A percentile compares a stretch with the other conserved stretches of the same genome.
Evolutionary conservation across 1,284 basidiomycete genomes (phyloP).

Genomic region (Anthracocystis setariae): DNA sequence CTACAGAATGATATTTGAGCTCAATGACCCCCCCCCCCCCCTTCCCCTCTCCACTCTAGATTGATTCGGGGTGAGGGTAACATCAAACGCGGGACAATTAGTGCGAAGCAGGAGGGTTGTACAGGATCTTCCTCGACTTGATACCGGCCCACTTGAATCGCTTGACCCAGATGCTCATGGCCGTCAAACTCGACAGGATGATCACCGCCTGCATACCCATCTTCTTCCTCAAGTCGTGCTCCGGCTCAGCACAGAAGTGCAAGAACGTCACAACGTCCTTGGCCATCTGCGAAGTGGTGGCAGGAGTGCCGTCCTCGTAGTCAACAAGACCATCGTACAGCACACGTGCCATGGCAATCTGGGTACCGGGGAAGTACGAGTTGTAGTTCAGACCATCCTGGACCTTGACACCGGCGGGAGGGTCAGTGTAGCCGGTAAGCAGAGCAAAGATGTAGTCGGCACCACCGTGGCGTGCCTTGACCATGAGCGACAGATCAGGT

Average conservation of each 20-base stretch:
- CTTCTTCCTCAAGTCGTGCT: constrained; percentile 97
- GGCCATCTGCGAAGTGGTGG: constrained; percentile 98
- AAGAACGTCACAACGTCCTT: constrained; percentile 98
- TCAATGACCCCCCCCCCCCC: too few relatives aligned
- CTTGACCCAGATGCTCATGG: constrained; percentile 60
- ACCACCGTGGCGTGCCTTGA: constrained; percentile 97
- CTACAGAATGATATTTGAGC: too few relatives aligned
- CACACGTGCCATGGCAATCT: constrained; percentile 97
- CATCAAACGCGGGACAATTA: constrained; percentile 12
- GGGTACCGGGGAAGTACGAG: constrained; percentile 70
- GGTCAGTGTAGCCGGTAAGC: constrained; percentile 95
- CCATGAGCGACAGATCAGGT: constrained; percentile 95
- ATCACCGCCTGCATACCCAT: constrained; percentile 75
- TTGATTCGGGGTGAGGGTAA: too few relatives aligned
- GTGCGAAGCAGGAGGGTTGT: constrained; percentile 57
- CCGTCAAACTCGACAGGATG: constrained; percentile 56
- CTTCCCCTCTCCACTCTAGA: too few relatives aligned
- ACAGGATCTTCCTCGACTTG: constrained; percentile 61
- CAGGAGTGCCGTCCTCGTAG: constrained; percentile 79
- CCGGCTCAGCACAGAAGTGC: constrained; percentile 79
- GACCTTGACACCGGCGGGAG: constrained; percentile 94
- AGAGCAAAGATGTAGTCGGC: constrained; percentile 97
- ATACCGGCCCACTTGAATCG: constrained; percentile 63
- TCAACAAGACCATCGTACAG: constrained; percentile 79
- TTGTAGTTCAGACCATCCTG: constrained; percentile 73